Evolutionary conservation across 2,329 filamentous ascomycete genomes (phyloP).

Genomic region (Fusarium decemcellulare): DNA sequence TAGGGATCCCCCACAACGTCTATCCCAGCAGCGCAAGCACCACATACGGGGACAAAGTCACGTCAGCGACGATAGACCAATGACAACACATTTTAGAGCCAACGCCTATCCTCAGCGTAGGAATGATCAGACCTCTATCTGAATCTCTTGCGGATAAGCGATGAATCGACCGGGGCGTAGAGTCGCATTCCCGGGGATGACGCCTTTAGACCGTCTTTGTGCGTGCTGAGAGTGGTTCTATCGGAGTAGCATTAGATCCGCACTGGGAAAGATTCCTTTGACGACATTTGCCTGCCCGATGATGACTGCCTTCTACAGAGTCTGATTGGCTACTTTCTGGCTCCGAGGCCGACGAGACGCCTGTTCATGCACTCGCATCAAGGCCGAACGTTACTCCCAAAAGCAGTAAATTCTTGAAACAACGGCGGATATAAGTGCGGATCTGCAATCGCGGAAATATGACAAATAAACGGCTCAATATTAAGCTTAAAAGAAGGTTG

Average conservation of each 20-base stretch:
- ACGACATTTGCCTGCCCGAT: slow-evolving; percentile 29
- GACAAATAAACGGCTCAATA: rapidly evolving
- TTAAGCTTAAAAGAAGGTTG: slow-evolving; percentile 30
- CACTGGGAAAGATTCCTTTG: neutral
- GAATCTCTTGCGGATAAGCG: neutral
- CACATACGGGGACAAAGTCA: slow-evolving; percentile 33
- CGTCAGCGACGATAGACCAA: slow-evolving; percentile 23
- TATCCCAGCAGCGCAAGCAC: slow-evolving; percentile 23
- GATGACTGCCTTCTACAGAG: neutral
- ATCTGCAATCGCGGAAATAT: too few species aligned
- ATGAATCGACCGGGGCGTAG: neutral
- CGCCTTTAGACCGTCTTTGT: neutral
- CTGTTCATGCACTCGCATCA: neutral
- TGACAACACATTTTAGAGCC: neutral
- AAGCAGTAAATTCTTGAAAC: neutral
- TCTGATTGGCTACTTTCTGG: slow-evolving; percentile 1
- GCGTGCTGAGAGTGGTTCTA: slow-evolving; percentile 7
- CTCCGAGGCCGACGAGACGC: neutral
- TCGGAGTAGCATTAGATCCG: neutral
- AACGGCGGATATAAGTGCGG: rapidly evolving
- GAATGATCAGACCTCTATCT: slow-evolving; percentile 10
- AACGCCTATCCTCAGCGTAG: slow-evolving; percentile 14
- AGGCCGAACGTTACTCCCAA: slow-evolving; percentile 1
- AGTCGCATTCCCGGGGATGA: neutral
- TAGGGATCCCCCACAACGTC: slow-evolving; percentile 7